Conservation (phyloP, 2,329 filamentous ascomycete genomes). For the Dryadomyces quercus-mongolicae region DNA sequence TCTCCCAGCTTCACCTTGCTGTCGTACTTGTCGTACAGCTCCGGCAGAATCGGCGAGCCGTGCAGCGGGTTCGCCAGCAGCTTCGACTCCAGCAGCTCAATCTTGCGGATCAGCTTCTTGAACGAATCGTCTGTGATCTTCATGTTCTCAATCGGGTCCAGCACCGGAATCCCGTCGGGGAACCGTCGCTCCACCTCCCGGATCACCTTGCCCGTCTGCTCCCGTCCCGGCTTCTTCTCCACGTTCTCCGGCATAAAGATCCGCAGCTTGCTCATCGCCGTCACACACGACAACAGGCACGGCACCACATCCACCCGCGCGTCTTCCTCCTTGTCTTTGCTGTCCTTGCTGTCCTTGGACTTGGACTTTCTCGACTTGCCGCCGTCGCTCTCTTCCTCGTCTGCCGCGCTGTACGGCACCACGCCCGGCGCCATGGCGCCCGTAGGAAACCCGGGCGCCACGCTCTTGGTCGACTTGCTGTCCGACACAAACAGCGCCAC, state of each 20-base stretch:
- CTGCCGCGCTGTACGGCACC: conserved; percentile 44
- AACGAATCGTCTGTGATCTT: conserved; percentile 83
- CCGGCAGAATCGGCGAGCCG: conserved; percentile 71
- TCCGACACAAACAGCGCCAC: conserved; percentile 54
- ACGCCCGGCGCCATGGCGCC: conserved; percentile 52
- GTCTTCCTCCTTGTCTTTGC: conserved; percentile 1
- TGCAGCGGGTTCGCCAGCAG: conserved; percentile 84
- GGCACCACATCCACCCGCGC: conserved; percentile 69
- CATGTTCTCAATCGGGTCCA: conserved; percentile 97
- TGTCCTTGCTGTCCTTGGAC: background rate
- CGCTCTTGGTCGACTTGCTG: conserved; percentile 32
- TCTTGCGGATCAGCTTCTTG: conserved; percentile 88
- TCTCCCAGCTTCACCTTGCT: conserved; percentile 63
- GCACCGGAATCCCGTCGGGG: conserved; percentile 75
- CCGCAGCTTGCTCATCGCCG: conserved; percentile 71
- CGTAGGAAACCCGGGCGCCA: conserved; percentile 23
- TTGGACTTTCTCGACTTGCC: background rate
- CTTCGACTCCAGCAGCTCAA: conserved; percentile 88
- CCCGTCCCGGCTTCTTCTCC: conserved; percentile 50
- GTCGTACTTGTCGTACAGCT: conserved; percentile 78
- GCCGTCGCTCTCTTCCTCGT: conserved; percentile 18
- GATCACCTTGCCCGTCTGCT: conserved; percentile 56
- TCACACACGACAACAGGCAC: conserved; percentile 73
- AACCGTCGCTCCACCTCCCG: conserved; percentile 77
- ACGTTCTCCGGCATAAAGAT: conserved; percentile 74